These are phyloP conservation scores for Dalbergia cultrata DNA, from an alignment of 306 rosid genomes.

Conservation along the genomic window DNA sequence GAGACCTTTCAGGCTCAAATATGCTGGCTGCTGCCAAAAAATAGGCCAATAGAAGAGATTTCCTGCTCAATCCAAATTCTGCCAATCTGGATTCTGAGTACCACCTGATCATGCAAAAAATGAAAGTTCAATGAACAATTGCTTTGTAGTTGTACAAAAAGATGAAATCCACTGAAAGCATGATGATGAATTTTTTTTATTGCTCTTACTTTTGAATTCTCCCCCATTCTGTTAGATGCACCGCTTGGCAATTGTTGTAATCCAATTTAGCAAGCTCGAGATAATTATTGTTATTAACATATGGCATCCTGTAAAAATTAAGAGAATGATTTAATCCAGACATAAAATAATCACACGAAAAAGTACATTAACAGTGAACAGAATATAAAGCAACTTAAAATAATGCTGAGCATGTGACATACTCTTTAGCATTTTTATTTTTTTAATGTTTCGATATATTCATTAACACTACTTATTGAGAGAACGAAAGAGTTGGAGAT, in stretches of 20 bases:
- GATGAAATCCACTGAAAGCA: neutral
- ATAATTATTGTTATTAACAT: constrained; percentile 74
- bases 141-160: neutral
- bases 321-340: neutral
- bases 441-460: too few species aligned
- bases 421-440: too few species aligned
- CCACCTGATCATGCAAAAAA: constrained; percentile 64
- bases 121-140: neutral
- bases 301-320: constrained; percentile 63
- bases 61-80: constrained; percentile 73
- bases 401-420: too few species aligned
- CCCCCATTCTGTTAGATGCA: constrained; percentile 85
- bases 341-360: neutral
- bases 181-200: neutral
- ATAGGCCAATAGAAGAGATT: constrained; percentile 66
- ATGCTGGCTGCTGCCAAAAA: constrained; percentile 78
- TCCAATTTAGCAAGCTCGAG: constrained; percentile 90
- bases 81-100: constrained; percentile 66
- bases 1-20: constrained; percentile 77
- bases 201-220: constrained; percentile 65
- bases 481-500: too few species aligned
- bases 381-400: neutral
- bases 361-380: neutral
- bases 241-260: constrained; percentile 81
- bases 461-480: too few species aligned